Percentiles rank a stretch among this genome's conserved stretches.
Evolutionary conservation across 306 rosid species (phyloP).

Genomic region (Begonia masoniana): DNA sequence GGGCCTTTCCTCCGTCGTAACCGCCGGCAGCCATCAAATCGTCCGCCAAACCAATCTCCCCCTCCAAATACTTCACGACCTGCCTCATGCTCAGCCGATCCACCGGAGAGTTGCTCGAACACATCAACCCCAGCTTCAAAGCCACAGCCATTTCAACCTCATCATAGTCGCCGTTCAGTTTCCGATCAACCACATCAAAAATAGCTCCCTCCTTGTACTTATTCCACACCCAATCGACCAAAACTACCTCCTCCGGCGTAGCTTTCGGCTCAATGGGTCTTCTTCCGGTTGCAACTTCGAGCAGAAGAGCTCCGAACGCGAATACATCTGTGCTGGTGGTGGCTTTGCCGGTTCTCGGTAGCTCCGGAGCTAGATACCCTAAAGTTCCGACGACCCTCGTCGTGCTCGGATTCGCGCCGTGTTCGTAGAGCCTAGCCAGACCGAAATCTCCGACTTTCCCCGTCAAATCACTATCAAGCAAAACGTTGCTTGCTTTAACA

Average conservation of each 20-base stretch:
- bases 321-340: conserved; percentile 61
- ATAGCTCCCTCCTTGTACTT: conserved; percentile 30
- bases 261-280: conserved; percentile 65
- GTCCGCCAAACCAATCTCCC: conserved; percentile 34
- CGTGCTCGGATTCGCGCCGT: conserved; percentile 57
- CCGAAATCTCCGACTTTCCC: conserved; percentile 80
- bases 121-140: conserved; percentile 53
- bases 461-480: conserved; percentile 55
- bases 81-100: conserved; percentile 55
- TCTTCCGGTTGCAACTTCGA: conserved; percentile 60
- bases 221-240: conserved; percentile 83
- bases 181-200: conserved; percentile 42
- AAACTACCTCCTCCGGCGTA: conserved; percentile 36
- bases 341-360: conserved; percentile 63
- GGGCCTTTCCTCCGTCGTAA: conserved; percentile 6
- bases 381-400: conserved; percentile 76
- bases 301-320: conserved; percentile 63
- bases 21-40: conserved; percentile 26
- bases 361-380: conserved; percentile 79
- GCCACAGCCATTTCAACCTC: conserved; percentile 32
- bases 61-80: conserved; percentile 52
- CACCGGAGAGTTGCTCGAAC: conserved; percentile 34
- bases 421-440: conserved; percentile 65
- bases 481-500: conserved; percentile 73
- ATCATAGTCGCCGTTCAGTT: conserved; percentile 29